Evolutionary conservation across 805 yeast species (phyloP).

Genomic region (Metschnikowia corniflorae): DNA sequence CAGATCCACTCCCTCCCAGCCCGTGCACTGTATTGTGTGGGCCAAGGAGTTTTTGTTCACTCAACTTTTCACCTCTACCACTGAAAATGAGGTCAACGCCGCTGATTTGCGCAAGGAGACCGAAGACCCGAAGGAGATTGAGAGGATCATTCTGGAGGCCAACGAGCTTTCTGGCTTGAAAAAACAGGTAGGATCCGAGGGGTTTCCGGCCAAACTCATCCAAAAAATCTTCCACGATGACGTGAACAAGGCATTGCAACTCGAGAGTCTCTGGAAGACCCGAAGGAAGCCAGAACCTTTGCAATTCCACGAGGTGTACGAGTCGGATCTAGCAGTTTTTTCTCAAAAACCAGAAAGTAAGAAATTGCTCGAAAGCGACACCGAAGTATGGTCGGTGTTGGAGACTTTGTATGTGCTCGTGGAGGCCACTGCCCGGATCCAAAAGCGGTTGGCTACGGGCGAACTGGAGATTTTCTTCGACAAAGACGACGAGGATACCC

Average conservation of each 20-base stretch:
- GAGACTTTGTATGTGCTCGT: conserved; percentile 63
- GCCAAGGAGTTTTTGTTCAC: conserved; percentile 86
- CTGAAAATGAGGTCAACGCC: conserved; percentile 20
- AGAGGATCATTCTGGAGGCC: conserved; percentile 60
- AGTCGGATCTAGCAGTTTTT: conserved; percentile 14
- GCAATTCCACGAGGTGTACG: conserved; percentile 22
- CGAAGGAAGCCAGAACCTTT: conserved; percentile 69
- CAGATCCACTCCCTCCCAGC: conserved; percentile 93
- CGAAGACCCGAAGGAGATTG: conserved; percentile 61
- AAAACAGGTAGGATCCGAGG: conserved; percentile 13
- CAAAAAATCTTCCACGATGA: conserved; percentile 68
- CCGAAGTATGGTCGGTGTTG: conserved; percentile 54
- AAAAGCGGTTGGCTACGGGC: conserved; percentile 41
- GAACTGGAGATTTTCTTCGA: conserved; percentile 62
- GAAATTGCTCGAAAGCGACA: conserved; percentile 28
- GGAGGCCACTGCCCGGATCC: conserved; percentile 46
- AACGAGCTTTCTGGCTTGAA: conserved; percentile 53
- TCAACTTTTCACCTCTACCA: conserved; percentile 65
- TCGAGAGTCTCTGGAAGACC: conserved; percentile 76
- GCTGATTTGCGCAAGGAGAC: conserved; percentile 44
- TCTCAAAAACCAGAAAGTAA: conserved; percentile 19
- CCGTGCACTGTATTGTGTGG: conserved; percentile 97
- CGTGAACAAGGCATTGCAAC: conserved; percentile 64
- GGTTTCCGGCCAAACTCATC: conserved; percentile 43
- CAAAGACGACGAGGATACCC: conserved; percentile 91